These are phyloP conservation scores for Mrakia hoshinonis DNA, from an alignment of 768 basidiomycete species.

Conservation along the genomic window DNA sequence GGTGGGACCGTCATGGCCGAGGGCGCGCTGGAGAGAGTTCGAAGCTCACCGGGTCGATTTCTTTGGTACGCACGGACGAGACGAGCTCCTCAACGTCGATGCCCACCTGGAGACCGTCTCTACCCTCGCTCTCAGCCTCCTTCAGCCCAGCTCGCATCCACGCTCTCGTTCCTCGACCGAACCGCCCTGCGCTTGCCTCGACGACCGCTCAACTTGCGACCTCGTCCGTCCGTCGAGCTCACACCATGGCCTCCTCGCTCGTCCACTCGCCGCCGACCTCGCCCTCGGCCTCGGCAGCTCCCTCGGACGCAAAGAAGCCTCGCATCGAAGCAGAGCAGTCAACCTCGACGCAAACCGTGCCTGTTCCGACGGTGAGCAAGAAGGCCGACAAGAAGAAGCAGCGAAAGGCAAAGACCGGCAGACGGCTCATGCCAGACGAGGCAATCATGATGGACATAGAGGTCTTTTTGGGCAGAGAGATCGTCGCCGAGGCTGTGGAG, in stretches of 20 bases:
- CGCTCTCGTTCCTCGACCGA: too few relatives aligned
- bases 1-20: too few relatives aligned
- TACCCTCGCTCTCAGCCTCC: too few relatives aligned
- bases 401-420: background rate
- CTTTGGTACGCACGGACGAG: too few relatives aligned
- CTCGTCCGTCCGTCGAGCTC: too few relatives aligned
- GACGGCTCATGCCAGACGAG: conserved; percentile 14
- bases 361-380: background rate
- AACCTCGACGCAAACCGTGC: background rate
- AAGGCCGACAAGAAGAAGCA: background rate
- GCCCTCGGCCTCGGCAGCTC: background rate
- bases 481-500: background rate
- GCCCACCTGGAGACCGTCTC: too few relatives aligned
- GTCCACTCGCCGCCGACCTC: background rate
- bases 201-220: too few relatives aligned
- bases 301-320: background rate
- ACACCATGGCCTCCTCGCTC: background rate
- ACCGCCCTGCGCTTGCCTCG: too few relatives aligned
- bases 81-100: too few relatives aligned
- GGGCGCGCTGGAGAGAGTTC: too few relatives aligned
- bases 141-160: too few relatives aligned
- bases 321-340: background rate
- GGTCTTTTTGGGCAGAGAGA: conserved; percentile 12
- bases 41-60: too few relatives aligned
- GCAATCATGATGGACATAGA: conserved; percentile 19